Evolutionary conservation across 805 yeast genomes (phyloP), one percentile per base, ranked within the genome.

Genomic region (Tetrapisispora taiwanensis): DNA sequence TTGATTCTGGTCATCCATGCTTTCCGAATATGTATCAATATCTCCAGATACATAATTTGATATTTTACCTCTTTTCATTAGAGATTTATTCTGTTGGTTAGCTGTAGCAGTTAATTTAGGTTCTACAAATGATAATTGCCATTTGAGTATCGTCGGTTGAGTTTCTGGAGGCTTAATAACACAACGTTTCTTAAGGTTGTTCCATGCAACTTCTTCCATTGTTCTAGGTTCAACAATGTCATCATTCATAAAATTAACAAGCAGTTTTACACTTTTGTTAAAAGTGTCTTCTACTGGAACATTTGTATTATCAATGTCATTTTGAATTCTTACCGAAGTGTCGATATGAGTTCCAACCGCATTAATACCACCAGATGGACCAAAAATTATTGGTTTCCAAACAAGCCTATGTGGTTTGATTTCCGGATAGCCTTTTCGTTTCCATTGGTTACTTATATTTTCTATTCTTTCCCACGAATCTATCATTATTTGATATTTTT

Each of bases 341-440:
- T 62, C 68, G 10, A 55, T 38, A 37, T 60, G 30, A 47, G 60
- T 55, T 7, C 65, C 68, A 18, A 65, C 64, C 19, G 70, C 69
- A 53, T 83, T 82, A 30, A 86, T 80, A 13, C 95, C 95, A 19
- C 92, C 87, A 0, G 89, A 81, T 0, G 92, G 90, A 0, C 95
- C 95, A 53, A 78, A 73, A n/a, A 84, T 73, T 63, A 84, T 72
- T 1, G 89, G 88, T 53, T 82, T 84, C 95, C 95, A 87, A 13
- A 86, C 49, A 13, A 87, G 65, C 35, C 71, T 69, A 0, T 67
- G 65, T 3, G 77, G 73, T 36, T 79, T 69, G n/a, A 86, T 52
- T 28, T 57, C 59, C 14, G 71, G 70, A 48, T 79, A 77, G 0
- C 65, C 63, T 52, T 81, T 84, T 3, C 59, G 42, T 43, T 74